A percentile compares a stretch with the other conserved stretches of the same genome.
These are phyloP conservation scores for Oryza punctata DNA, from an alignment of 176 grass and related monocot species.

Conservation along the genomic window DNA sequence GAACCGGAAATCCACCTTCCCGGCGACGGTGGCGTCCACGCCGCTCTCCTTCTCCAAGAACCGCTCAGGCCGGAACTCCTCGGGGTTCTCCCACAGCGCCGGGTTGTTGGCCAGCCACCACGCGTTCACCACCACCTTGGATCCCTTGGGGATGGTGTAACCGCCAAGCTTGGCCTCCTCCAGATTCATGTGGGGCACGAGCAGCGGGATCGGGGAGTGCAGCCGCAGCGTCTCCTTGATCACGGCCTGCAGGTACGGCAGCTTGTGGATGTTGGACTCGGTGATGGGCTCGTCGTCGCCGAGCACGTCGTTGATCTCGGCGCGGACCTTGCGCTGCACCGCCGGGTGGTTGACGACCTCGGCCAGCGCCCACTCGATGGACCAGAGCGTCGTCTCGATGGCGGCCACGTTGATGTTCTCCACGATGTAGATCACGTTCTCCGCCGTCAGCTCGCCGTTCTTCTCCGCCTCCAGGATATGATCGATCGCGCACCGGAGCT, in stretches of 20 bases:
- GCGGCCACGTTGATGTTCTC: slow-evolving; percentile 95
- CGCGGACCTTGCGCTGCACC: slow-evolving; percentile 59
- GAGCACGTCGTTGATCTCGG: slow-evolving; percentile 60
- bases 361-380: slow-evolving; percentile 90
- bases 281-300: slow-evolving; percentile 56
- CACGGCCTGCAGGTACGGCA: slow-evolving; percentile 73
- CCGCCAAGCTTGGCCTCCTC: slow-evolving; percentile 71
- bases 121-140: slow-evolving; percentile 90
- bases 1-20: slow-evolving; percentile 87
- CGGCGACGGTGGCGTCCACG: slow-evolving; percentile 63
- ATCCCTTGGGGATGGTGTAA: slow-evolving; percentile 63
- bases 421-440: slow-evolving; percentile 93
- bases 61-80: slow-evolving; percentile 56
- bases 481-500: slow-evolving; percentile 40
- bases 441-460: slow-evolving; percentile 79
- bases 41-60: slow-evolving; percentile 54
- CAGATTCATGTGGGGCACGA: slow-evolving; percentile 98
- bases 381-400: slow-evolving; percentile 96
- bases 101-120: slow-evolving; percentile 90
- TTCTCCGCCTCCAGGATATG: slow-evolving; percentile 36
- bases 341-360: slow-evolving; percentile 88
- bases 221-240: slow-evolving; percentile 90
- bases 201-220: slow-evolving; percentile 84
- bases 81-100: slow-evolving; percentile 68
- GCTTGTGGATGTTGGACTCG: slow-evolving; percentile 59